These are phyloP conservation scores for Fusarium coicis DNA, from an alignment of 2,329 filamentous ascomycete genomes.

Conservation along the genomic window DNA sequence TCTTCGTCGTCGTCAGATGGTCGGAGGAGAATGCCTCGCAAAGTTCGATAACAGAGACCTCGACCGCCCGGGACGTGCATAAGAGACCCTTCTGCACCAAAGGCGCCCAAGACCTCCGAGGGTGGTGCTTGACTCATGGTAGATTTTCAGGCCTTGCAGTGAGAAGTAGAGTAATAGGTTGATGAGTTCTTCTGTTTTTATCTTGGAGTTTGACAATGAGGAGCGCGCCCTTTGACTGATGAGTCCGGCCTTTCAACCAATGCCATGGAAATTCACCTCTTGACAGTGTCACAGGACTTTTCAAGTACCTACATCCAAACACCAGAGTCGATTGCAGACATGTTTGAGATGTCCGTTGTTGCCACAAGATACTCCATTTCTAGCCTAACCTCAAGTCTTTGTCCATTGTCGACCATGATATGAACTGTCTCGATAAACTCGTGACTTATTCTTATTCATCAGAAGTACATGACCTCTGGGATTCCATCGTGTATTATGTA, in stretches of 20 bases:
- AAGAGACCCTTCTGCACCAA: background rate
- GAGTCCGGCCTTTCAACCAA: background rate
- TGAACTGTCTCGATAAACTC: fast-evolving
- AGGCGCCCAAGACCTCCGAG: background rate
- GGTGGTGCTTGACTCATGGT: background rate
- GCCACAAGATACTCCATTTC: background rate
- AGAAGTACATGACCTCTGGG: too few species aligned
- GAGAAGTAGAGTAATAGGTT: background rate
- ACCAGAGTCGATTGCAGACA: fast-evolving
- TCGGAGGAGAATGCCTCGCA: background rate
- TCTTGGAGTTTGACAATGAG: background rate
- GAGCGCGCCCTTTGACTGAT: background rate
- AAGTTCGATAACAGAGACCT: background rate
- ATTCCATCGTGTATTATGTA: too few species aligned
- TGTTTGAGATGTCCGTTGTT: too few species aligned
- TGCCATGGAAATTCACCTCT: background rate
- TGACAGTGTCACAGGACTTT: background rate
- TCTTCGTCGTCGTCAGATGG: conserved; percentile 7
- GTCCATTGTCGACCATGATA: fast-evolving
- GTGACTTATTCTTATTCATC: too few species aligned
- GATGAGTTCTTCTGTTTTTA: background rate
- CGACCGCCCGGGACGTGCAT: background rate
- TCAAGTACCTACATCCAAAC: fast-evolving
- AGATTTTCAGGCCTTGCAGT: too few species aligned
- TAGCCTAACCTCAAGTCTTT: too few species aligned